Conservation (phyloP, 768 basidiomycete species). For the Cystofilobasidium bisporidii region DNA sequence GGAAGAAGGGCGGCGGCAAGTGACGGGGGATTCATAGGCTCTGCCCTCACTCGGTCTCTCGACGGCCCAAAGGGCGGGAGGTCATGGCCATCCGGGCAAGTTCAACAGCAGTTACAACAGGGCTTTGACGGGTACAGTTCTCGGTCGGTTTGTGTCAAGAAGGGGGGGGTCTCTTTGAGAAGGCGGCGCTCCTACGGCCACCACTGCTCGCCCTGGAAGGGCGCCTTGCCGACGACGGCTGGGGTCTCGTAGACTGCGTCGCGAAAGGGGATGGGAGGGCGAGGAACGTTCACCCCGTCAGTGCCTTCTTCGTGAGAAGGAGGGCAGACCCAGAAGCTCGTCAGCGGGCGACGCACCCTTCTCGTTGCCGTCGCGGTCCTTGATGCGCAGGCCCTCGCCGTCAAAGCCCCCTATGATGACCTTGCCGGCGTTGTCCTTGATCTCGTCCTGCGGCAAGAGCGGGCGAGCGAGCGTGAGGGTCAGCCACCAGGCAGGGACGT, state of each 20-base stretch:
- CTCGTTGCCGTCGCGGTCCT: neutral
- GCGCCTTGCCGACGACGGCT: neutral
- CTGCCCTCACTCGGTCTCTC: neutral
- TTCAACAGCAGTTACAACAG: too few relatives aligned
- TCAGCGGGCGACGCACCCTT: neutral
- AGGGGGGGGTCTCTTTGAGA: too few relatives aligned
- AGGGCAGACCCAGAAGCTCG: neutral
- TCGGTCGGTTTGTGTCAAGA: too few relatives aligned
- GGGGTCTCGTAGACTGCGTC: neutral
- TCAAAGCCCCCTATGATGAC: constrained; percentile 3
- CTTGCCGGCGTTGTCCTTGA: neutral
- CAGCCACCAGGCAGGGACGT: too few relatives aligned
- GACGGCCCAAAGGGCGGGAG: neutral
- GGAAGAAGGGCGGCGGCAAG: neutral
- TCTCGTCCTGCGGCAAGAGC: neutral
- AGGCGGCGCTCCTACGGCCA: neutral
- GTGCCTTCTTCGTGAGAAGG: neutral
- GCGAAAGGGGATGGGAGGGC: too few relatives aligned
- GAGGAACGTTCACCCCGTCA: too few relatives aligned
- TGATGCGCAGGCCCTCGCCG: neutral
- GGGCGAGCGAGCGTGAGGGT: too few relatives aligned
- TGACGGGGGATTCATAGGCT: too few relatives aligned
- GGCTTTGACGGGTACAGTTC: neutral
- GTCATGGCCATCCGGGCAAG: too few relatives aligned
- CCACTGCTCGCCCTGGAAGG: neutral